Conservation (phyloP, 73 alveolate genomes). For the Paramecium sonneborni region DNA sequence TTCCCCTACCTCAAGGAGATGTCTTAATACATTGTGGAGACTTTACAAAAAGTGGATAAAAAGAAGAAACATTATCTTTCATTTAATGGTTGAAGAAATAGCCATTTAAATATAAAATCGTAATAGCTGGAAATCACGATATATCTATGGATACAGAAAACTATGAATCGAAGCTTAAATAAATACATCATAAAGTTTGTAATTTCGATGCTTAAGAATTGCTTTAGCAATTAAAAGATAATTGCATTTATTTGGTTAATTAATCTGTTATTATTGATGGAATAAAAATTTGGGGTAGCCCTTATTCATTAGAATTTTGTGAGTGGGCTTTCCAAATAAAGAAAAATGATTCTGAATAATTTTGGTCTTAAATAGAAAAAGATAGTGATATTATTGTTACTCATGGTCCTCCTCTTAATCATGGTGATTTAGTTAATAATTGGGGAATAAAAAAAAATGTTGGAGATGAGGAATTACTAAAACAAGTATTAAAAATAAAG, state of each 20-base stretch:
- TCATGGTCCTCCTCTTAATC: conserved; percentile 16
- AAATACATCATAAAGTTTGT: neutral
- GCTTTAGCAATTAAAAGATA: neutral
- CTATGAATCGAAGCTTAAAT: neutral
- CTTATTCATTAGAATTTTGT: conserved; percentile 21
- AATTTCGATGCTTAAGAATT: neutral
- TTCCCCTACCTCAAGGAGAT: neutral
- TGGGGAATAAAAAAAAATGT: neutral
- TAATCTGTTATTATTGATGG: neutral
- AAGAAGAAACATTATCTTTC: neutral
- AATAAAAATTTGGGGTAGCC: conserved; percentile 48
- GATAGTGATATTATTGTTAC: conserved; percentile 47
- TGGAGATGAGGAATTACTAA: conserved; percentile 7
- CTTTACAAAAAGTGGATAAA: neutral
- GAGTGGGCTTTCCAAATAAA: conserved; percentile 10
- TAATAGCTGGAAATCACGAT: conserved; percentile 33
- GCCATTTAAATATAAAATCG: conserved; percentile 3
- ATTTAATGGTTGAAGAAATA: neutral
- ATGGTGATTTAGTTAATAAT: neutral
- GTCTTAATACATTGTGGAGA: conserved; percentile 41
- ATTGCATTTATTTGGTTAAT: neutral
- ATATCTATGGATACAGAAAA: neutral
- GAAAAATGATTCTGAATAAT: neutral
- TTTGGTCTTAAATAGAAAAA: conserved; percentile 40
- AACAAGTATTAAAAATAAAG: neutral